These are phyloP conservation scores for Silene latifolia DNA, from an alignment of 148 eudicot species.

Conservation along the genomic window DNA sequence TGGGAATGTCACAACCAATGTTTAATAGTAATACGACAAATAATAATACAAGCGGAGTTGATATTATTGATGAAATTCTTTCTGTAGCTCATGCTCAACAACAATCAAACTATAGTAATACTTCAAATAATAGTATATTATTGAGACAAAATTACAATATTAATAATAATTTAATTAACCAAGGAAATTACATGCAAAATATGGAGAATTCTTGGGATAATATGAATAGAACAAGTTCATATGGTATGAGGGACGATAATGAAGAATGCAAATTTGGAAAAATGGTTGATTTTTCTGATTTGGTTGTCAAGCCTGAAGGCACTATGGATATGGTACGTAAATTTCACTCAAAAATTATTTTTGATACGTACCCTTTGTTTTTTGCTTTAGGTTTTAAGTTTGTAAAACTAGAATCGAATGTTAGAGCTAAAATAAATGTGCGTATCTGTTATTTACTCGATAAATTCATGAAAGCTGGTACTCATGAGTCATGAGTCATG, in stretches of 20 bases:
- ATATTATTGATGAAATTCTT: slow-evolving; percentile 57
- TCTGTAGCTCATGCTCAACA: slow-evolving; percentile 73
- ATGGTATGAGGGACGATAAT: slow-evolving; percentile 30
- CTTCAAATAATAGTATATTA: neutral
- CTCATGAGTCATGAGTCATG: no score
- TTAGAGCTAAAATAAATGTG: no score
- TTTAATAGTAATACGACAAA: slow-evolving; percentile 13
- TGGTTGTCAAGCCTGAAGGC: slow-evolving; percentile 60
- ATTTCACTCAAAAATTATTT: neutral
- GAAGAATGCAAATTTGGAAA: slow-evolving; percentile 38
- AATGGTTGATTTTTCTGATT: slow-evolving; percentile 60
- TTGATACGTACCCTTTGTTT: no score
- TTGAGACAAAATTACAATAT: slow-evolving; percentile 1
- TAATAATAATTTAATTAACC: neutral
- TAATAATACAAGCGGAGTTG: slow-evolving; percentile 25
- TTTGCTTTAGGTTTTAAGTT: no score
- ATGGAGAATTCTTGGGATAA: slow-evolving; percentile 33
- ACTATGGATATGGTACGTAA: slow-evolving; percentile 52
- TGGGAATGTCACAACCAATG: slow-evolving; percentile 37
- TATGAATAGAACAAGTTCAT: slow-evolving; percentile 19
- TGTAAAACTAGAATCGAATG: no score
- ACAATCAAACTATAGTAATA: slow-evolving; percentile 19
- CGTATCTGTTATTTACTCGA: no score
- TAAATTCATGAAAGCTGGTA: no score
- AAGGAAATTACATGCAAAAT: slow-evolving; percentile 26